Evolutionary conservation across 2,329 filamentous ascomycete genomes (phyloP).

Genomic region (Penicillium griseofulvum): DNA sequence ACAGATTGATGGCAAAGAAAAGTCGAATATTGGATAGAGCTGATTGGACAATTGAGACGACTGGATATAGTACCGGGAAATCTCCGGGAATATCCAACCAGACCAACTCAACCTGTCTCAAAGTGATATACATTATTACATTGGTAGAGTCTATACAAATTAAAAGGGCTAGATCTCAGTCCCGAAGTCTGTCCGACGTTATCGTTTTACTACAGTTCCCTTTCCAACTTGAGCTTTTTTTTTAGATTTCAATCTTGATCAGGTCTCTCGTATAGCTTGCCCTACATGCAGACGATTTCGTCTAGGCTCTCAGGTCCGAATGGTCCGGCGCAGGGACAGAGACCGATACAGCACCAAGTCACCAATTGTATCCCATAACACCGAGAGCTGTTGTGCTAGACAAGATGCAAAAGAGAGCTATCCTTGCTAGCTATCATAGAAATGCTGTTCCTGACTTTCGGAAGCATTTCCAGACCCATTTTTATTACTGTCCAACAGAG

Average conservation of each 20-base stretch:
- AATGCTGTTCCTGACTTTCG: background rate
- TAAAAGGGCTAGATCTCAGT: background rate
- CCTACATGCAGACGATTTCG: background rate
- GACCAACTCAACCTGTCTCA: background rate
- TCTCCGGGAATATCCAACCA: background rate
- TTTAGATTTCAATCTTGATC: background rate
- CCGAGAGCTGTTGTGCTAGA: background rate
- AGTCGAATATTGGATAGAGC: background rate
- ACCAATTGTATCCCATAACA: background rate
- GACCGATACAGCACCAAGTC: background rate
- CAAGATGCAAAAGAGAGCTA: background rate
- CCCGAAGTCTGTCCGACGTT: background rate
- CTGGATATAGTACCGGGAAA: background rate
- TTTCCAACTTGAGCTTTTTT: background rate
- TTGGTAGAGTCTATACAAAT: background rate
- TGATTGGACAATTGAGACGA: background rate
- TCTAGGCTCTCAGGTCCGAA: slow-evolving; percentile 1
- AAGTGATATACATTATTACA: background rate
- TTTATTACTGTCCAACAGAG: background rate
- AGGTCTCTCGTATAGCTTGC: background rate
- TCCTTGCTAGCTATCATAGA: background rate
- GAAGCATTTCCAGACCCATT: background rate
- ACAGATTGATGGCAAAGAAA: background rate
- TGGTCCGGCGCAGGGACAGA: slow-evolving; percentile 5
- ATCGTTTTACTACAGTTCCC: background rate